Evolutionary conservation across 2,329 filamentous ascomycete species (phyloP).

Genomic region (Escovopsis sp.): DNA sequence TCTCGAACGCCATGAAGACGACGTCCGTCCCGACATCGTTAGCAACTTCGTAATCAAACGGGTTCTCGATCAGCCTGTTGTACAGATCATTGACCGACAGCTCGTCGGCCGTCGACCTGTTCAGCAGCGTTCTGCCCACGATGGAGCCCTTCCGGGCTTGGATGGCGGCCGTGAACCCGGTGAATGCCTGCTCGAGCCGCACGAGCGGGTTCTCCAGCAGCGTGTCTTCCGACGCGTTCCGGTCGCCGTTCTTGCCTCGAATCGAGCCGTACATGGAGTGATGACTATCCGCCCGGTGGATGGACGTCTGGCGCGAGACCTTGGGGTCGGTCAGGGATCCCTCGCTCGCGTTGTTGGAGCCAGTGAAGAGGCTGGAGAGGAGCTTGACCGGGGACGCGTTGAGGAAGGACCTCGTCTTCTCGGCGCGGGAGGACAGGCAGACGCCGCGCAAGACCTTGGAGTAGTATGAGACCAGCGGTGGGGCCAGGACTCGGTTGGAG

Average conservation of each 20-base stretch:
- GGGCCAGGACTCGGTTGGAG: slow-evolving; percentile 47
- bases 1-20: slow-evolving; percentile 85
- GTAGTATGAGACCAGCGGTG: slow-evolving; percentile 62
- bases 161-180: slow-evolving; percentile 66
- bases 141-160: slow-evolving; percentile 80
- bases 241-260: slow-evolving; percentile 27
- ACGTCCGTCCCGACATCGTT: slow-evolving; percentile 68
- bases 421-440: slow-evolving; percentile 44
- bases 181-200: slow-evolving; percentile 71
- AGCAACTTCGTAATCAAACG: slow-evolving; percentile 60
- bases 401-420: slow-evolving; percentile 54
- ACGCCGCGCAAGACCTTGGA: slow-evolving; percentile 62
- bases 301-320: slow-evolving; percentile 26
- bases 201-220: slow-evolving; percentile 50
- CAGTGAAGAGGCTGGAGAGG: slow-evolving; percentile 65
- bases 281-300: slow-evolving; percentile 30
- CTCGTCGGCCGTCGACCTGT: slow-evolving; percentile 57
- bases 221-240: slow-evolving; percentile 28
- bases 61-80: slow-evolving; percentile 73
- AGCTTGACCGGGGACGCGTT: slow-evolving; percentile 82
- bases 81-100: slow-evolving; percentile 79
- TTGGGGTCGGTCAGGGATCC: slow-evolving; percentile 18
- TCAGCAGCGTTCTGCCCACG: slow-evolving; percentile 60
- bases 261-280: slow-evolving; percentile 42
- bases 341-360: slow-evolving; percentile 29